phyloP scores from a whole-genome alignment of 768 basidiomycete genomes.

The Psilocybe azurescens region DNA sequence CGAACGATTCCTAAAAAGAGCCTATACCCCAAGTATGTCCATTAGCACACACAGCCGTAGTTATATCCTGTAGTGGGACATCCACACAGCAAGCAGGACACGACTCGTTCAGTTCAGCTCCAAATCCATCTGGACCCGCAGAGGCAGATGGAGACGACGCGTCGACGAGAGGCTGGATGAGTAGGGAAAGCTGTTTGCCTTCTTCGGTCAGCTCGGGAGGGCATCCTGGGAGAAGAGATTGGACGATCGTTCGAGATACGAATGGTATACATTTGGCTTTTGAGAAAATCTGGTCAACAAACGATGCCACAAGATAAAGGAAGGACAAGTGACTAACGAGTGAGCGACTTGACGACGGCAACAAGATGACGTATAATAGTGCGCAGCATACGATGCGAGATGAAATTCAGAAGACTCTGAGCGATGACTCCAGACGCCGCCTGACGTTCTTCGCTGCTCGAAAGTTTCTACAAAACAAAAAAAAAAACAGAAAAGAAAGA shows the following conservation, averaged over 20 bases:
- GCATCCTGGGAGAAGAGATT: conserved; percentile 59
- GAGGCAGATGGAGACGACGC: not conserved
- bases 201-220: conserved; percentile 44
- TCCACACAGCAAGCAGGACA: conserved; percentile 78
- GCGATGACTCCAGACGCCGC: conserved; percentile 56
- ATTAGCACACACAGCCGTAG: conserved; percentile 64
- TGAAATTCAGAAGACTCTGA: conserved; percentile 49
- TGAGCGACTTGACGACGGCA: conserved; percentile 48
- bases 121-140: conserved; percentile 28
- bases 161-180: conserved; percentile 29
- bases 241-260: conserved; percentile 61
- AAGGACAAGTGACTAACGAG: conserved; percentile 41
- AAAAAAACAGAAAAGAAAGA: not conserved
- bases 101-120: conserved; percentile 55
- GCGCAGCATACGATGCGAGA: conserved; percentile 59
- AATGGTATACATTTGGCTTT: conserved; percentile 71
- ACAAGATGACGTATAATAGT: conserved; percentile 62
- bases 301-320: conserved; percentile 1
- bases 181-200: conserved; percentile 34
- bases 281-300: not conserved
- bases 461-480: conserved; percentile 47
- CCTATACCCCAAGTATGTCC: conserved; percentile 80
- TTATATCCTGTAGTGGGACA: conserved; percentile 65
- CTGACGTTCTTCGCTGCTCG: conserved; percentile 41
- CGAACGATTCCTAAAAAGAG: conserved; percentile 17